These are phyloP conservation scores for Trametes cinnabarina DNA, from an alignment of 768 basidiomycete species.

Conservation along the genomic window DNA sequence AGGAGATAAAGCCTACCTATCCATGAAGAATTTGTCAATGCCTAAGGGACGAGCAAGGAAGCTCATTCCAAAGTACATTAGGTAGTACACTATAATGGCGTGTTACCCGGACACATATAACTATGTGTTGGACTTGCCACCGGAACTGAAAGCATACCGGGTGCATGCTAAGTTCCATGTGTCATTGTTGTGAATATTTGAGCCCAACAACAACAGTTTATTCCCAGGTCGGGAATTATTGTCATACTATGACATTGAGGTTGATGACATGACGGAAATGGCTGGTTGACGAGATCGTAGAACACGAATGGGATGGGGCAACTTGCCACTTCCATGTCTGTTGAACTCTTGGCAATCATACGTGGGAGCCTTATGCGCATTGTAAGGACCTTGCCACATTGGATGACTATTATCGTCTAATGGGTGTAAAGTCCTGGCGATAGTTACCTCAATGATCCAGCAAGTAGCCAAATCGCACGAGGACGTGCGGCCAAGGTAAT, in stretches of 20 bases:
- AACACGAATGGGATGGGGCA: constrained; percentile 15
- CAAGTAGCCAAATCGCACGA: background rate
- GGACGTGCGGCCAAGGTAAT: background rate
- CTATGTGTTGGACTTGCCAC: constrained; percentile 34
- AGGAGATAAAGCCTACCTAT: constrained; percentile 36
- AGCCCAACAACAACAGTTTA: constrained; percentile 30
- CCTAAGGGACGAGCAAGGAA: constrained; percentile 35
- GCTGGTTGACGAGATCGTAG: constrained; percentile 30
- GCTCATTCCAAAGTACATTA: constrained; percentile 37
- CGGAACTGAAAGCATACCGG: constrained; percentile 23
- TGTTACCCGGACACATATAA: constrained; percentile 22
- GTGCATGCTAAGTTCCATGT: constrained; percentile 39
- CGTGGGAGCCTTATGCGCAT: constrained; percentile 15
- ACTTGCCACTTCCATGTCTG: background rate
- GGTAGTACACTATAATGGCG: constrained; percentile 35
- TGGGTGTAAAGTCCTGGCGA: background rate
- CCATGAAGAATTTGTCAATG: constrained; percentile 35
- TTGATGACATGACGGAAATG: constrained; percentile 35
- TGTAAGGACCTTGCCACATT: constrained; percentile 16
- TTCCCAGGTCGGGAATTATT: constrained; percentile 34
- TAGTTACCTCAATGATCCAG: background rate
- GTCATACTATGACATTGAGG: constrained; percentile 36
- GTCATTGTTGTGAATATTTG: constrained; percentile 27
- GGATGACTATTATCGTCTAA: constrained; percentile 13
- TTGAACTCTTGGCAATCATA: constrained; percentile 18